Evolutionary conservation across 148 eudicot species (phyloP), one percentile per base, ranked within the genome.

Genomic region (Cornus controversa): DNA sequence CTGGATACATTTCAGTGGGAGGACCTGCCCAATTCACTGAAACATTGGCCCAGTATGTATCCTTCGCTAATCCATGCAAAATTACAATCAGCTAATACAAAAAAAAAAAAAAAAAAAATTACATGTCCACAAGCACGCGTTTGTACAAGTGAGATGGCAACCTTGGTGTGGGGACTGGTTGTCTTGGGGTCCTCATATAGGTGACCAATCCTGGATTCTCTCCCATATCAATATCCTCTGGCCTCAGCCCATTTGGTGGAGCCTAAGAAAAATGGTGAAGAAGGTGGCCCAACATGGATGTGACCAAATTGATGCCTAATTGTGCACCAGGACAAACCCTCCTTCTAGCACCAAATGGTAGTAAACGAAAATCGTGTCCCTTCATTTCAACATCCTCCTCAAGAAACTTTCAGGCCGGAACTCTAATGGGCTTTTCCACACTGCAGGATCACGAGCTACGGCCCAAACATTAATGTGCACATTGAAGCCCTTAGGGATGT

Each of bases 281-380:
- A n/a, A n/a, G n/a, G n/a, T n/a, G n/a, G n/a, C n/a, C n/a, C n/a
- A n/a, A n/a, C n/a, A n/a, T n/a, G n/a, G n/a, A n/a, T n/a, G n/a
- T n/a, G n/a, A n/a, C n/a, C n/a, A n/a, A n/a, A n/a, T n/a, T n/a
- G n/a, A n/a, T n/a, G n/a, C n/a, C n/a, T n/a, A n/a, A n/a, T n/a
- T n/a, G n/a, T 10, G 81, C 74, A 7, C 85, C 85, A 23, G 80
- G 77, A 31, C 87, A 85, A 10, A 79, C 36, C 29, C 87, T 25
- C 29, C 87, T 53, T 23, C 87, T 82, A 4, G 81, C 65, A n/a
- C 87, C 87, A 10, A 82, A 82, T 18, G 85, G 87, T 9, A 79
- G 57, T 58, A 85, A 15, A 29, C 79, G 26, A 25, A 81, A 81
- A 66, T 81, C 84, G 63, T 72, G 82, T 22, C 84, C 87, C 45